Evolutionary conservation across 1,139 yeast genomes (phyloP).

Genomic region (Lodderomyces beijingensis): DNA sequence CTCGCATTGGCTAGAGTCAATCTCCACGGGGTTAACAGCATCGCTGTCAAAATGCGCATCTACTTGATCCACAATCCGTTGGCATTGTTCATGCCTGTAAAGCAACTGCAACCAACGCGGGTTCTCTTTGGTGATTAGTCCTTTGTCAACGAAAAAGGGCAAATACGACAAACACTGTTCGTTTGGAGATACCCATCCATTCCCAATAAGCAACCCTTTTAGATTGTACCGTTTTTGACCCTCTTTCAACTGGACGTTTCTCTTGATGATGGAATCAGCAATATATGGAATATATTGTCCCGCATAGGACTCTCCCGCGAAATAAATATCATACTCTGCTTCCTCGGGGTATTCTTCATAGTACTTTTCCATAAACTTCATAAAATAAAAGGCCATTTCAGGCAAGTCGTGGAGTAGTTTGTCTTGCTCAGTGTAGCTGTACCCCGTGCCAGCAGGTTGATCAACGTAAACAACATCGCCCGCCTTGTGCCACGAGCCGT

Average conservation of each 20-base stretch:
- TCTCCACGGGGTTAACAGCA: constrained; percentile 23
- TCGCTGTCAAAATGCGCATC: constrained; percentile 22
- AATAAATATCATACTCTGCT: constrained; percentile 54
- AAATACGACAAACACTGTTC: constrained; percentile 78
- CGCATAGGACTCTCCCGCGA: constrained; percentile 96
- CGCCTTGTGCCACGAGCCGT: constrained; percentile 82
- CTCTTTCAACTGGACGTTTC: constrained; percentile 31
- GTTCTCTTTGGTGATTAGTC: constrained; percentile 43
- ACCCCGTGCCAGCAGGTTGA: constrained; percentile 95
- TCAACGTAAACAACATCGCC: constrained; percentile 84
- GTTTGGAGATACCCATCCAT: constrained; percentile 95
- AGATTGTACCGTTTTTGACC: constrained; percentile 36
- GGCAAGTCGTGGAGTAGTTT: constrained; percentile 55
- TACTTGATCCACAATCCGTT: constrained; percentile 40
- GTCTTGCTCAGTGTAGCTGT: constrained; percentile 49
- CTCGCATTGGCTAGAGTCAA: constrained; percentile 45
- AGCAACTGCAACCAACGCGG: constrained; percentile 39
- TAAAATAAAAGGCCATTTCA: constrained; percentile 56
- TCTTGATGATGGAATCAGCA: constrained; percentile 56
- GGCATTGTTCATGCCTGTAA: constrained; percentile 58
- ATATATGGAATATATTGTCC: constrained; percentile 95
- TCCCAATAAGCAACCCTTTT: constrained; percentile 77
- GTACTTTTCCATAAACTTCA: constrained; percentile 63
- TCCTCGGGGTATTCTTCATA: constrained; percentile 75
- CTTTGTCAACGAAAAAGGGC: constrained; percentile 64